Conservation (phyloP, 306 rosid genomes). For the Lagenaria siceraria region DNA sequence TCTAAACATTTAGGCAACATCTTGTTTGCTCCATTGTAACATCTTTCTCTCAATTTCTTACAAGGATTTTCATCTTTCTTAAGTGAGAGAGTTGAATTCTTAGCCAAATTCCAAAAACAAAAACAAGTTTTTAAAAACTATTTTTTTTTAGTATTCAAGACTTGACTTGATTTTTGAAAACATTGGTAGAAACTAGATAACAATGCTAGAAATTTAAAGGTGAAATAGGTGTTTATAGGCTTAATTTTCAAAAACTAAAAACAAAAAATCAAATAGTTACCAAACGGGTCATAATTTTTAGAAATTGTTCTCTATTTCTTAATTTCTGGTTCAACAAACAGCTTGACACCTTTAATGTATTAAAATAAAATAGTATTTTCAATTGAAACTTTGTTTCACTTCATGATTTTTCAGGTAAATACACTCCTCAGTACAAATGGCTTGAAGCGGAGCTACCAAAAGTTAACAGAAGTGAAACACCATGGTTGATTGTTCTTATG, state of each 20-base stretch:
- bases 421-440: slow-evolving; percentile 45
- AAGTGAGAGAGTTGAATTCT: too few relatives aligned
- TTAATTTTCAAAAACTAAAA: too few relatives aligned
- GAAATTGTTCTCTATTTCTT: not conserved
- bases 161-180: too few relatives aligned
- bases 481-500: slow-evolving; percentile 47
- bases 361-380: not conserved
- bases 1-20: not conserved
- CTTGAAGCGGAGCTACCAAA: slow-evolving; percentile 30
- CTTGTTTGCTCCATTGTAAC: not conserved
- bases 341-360: not conserved
- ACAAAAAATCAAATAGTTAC: too few relatives aligned
- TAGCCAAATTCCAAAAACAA: too few relatives aligned
- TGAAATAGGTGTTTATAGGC: too few relatives aligned
- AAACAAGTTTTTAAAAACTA: too few relatives aligned
- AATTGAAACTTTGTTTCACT: not conserved
- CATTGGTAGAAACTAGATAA: too few relatives aligned
- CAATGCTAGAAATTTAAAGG: too few relatives aligned
- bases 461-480: slow-evolving; percentile 40
- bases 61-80: too few relatives aligned
- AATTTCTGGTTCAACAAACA: not conserved
- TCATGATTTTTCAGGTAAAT: slow-evolving; percentile 20
- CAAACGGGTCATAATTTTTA: not conserved
- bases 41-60: too few relatives aligned
- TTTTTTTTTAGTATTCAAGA: too few relatives aligned